phyloP scores from a whole-genome alignment of 371 early-diverging fungal genomes.

The Capillidium rhysosporum region DNA sequence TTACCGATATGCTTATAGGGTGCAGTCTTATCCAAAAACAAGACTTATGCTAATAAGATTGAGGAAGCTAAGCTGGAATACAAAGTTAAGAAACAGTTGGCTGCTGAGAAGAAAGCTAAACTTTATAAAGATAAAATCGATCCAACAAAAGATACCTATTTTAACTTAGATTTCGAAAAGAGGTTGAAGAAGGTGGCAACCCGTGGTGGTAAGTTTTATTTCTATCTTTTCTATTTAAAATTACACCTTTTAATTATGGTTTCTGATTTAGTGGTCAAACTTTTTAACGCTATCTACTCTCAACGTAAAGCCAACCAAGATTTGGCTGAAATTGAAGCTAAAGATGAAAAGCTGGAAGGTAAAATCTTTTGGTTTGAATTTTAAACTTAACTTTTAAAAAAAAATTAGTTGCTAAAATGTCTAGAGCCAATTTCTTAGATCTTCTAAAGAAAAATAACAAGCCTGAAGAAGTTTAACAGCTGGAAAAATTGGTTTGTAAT shows the following conservation, averaged over 20 bases:
- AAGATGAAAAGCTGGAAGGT: neutral
- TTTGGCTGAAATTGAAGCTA: neutral
- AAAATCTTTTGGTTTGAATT: neutral
- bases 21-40: constrained; percentile 55
- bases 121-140: constrained; percentile 28
- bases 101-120: constrained; percentile 38
- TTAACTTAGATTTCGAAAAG: constrained; percentile 54
- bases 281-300: neutral
- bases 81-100: constrained; percentile 41
- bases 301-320: neutral
- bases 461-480: too few species aligned
- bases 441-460: neutral
- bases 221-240: neutral
- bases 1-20: neutral
- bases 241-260: neutral
- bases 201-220: constrained; percentile 39
- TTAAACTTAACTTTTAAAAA: neutral
- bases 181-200: constrained; percentile 62
- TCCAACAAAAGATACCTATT: constrained; percentile 35
- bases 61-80: constrained; percentile 61
- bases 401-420: neutral
- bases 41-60: constrained; percentile 40
- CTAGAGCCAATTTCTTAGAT: neutral
- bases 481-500: too few species aligned
- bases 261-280: neutral